Percentiles rank a stretch among this genome's conserved stretches.
phyloP scores from a whole-genome alignment of 371 early-diverging fungal species.

The Apophysomyces elegans region DNA sequence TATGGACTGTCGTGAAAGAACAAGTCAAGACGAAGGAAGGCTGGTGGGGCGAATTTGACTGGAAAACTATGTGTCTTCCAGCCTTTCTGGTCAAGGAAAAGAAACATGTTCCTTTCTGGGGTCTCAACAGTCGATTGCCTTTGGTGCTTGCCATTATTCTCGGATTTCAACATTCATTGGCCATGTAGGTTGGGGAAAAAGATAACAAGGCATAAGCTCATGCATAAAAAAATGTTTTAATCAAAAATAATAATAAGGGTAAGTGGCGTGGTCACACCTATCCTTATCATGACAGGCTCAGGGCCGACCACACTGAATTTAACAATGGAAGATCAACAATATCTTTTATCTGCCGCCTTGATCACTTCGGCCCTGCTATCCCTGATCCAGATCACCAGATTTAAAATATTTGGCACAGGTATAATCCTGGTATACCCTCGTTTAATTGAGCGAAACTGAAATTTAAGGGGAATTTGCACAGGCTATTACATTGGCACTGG shows the following conservation, averaged over 20 bases:
- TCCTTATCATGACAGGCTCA: conserved; percentile 56
- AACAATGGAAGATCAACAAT: conserved; percentile 46
- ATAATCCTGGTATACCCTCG: not conserved
- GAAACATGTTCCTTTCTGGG: conserved; percentile 60
- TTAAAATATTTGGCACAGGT: conserved; percentile 48
- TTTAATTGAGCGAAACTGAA: not conserved
- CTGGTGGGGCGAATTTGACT: conserved; percentile 66
- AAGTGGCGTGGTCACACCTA: conserved; percentile 66
- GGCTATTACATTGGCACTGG: conserved; percentile 61
- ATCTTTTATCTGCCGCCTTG: conserved; percentile 63
- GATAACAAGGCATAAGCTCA: conserved; percentile 29
- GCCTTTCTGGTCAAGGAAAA: conserved; percentile 39
- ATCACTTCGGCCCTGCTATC: conserved; percentile 61
- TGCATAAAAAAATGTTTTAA: conserved; percentile 30
- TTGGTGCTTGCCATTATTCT: conserved; percentile 57
- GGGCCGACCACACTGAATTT: conserved; percentile 57
- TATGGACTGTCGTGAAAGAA: conserved; percentile 40
- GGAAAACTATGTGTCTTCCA: conserved; percentile 58
- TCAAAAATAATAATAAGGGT: conserved; percentile 40
- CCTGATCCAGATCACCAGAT: conserved; percentile 63
- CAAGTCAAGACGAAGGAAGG: conserved; percentile 59
- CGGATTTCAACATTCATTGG: conserved; percentile 66
- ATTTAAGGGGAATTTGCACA: conserved; percentile 4
- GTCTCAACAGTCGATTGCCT: conserved; percentile 61
- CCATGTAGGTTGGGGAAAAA: conserved; percentile 34